phyloP scores from a whole-genome alignment of 108 stramenopile genomes.

The Pelagomonas calceolata region DNA sequence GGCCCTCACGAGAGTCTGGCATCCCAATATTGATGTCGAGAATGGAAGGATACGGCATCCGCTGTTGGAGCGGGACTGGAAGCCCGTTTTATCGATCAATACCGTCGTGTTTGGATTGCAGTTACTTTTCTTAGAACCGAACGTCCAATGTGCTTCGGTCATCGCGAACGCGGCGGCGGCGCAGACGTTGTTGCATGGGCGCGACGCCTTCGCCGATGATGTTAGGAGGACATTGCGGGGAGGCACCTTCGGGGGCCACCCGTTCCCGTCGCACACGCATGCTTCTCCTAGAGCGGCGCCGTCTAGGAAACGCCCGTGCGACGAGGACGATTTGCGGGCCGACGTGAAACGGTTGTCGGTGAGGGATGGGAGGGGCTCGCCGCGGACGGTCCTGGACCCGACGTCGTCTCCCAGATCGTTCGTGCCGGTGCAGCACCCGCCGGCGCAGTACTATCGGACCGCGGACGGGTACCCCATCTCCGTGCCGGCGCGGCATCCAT shows the following conservation, averaged over 20 bases:
- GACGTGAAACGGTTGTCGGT: too few relatives aligned
- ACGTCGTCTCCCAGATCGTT: too few relatives aligned
- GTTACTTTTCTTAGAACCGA: conserved; percentile 3
- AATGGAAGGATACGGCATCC: conserved; percentile 18
- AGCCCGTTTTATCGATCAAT: conserved; percentile 27
- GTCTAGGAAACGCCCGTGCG: not conserved
- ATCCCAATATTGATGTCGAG: conserved; percentile 22
- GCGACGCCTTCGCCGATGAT: not conserved
- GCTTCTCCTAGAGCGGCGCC: not conserved
- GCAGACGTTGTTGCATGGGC: not conserved
- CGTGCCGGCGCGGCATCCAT: too few relatives aligned
- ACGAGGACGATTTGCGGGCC: not conserved
- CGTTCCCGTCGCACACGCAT: not conserved
- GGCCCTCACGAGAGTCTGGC: conserved; percentile 17
- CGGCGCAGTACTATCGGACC: too few relatives aligned
- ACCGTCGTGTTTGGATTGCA: conserved; percentile 28
- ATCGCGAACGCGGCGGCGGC: not conserved
- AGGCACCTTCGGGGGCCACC: not conserved
- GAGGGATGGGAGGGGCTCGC: too few relatives aligned
- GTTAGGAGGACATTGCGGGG: not conserved
- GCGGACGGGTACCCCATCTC: too few relatives aligned
- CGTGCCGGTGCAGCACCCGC: too few relatives aligned
- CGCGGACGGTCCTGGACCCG: too few relatives aligned
- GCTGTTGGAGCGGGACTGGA: conserved; percentile 22
- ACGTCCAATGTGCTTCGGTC: not conserved